Evolutionary conservation across 108 stramenopile species (phyloP).

Genomic region (Pseudonitzschia pungens): DNA sequence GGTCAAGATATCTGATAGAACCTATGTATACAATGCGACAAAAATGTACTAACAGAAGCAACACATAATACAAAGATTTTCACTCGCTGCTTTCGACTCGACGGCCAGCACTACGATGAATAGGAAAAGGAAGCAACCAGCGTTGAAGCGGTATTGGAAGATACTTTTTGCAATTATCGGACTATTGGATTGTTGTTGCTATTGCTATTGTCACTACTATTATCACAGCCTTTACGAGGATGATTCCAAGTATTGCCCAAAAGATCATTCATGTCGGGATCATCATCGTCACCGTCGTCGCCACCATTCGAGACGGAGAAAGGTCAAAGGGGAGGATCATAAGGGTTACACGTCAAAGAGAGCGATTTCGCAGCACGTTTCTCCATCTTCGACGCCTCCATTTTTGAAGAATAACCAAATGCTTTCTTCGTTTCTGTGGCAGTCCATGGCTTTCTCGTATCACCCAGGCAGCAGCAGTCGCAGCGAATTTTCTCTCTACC

Average conservation of each 20-base stretch:
- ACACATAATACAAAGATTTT: no score
- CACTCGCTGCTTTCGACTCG: neutral
- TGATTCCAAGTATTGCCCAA: neutral
- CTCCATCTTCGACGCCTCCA: no score
- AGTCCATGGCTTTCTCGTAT: neutral
- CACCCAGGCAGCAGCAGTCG: neutral
- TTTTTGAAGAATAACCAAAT: neutral
- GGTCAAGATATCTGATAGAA: no score
- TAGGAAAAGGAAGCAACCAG: neutral
- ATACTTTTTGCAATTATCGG: neutral
- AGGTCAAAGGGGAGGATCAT: neutral
- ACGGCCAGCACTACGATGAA: neutral
- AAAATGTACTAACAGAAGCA: no score
- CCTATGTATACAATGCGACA: no score
- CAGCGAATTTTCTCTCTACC: neutral
- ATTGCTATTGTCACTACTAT: neutral
- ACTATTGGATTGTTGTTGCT: neutral
- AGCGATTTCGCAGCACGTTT: neutral
- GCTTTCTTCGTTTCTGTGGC: neutral
- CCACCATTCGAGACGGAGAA: neutral
- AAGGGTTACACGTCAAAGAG: neutral
- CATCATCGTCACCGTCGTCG: no score
- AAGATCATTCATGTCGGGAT: neutral
- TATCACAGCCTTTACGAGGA: neutral
- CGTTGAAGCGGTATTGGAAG: neutral